Evolutionary conservation across 768 basidiomycete species (phyloP), one percentile per base, ranked within the genome.

Genomic region (Lanmaoa rubissima): DNA sequence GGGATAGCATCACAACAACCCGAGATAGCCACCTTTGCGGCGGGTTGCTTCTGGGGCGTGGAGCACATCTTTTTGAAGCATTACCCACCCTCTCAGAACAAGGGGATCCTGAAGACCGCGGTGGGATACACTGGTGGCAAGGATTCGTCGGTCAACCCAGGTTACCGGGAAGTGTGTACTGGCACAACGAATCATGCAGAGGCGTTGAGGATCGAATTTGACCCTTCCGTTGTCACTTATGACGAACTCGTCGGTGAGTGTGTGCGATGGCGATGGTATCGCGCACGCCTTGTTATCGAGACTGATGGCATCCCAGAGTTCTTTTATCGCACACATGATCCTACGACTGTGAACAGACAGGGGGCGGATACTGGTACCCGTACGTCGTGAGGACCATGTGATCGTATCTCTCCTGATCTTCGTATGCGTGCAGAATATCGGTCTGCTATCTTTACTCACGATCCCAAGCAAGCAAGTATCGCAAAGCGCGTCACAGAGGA

Each of bases 271-370:
- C 28, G 13, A 11, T n/a, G 46, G 14, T 7, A 7, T 17, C 17
- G 19, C 3, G 53, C 11, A 34, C 42, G 31, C 21, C 4, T 28
- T 28, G 34, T 31, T 48, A 26, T 46, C 13, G 28, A 2, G 14
- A 21, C 24, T 40, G 51, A 53, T 4, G 28, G 38, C 32, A 1
- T 41, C 32, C 13, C 69, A 87, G 93, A 96, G 73, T 95, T 94
- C 78, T 96, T 96, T 74, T 96, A 94, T 72, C 82, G 96, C 45
- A 92, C 91, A 0, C 95, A 98, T 65, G 94, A 97, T 62, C 92
- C 95, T 3, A 96, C 94, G 41, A 90, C 91, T 0, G 66, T 79
- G 53, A 86, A 96, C 71, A 75, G 79, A 14, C 94, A 96, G 69
- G 94, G 94, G 31, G 78, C 65, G 2, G 93, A 96, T 65, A 67